phyloP scores from a whole-genome alignment of 495 filamentous ascomycete genomes.

The Tuber borchii region DNA sequence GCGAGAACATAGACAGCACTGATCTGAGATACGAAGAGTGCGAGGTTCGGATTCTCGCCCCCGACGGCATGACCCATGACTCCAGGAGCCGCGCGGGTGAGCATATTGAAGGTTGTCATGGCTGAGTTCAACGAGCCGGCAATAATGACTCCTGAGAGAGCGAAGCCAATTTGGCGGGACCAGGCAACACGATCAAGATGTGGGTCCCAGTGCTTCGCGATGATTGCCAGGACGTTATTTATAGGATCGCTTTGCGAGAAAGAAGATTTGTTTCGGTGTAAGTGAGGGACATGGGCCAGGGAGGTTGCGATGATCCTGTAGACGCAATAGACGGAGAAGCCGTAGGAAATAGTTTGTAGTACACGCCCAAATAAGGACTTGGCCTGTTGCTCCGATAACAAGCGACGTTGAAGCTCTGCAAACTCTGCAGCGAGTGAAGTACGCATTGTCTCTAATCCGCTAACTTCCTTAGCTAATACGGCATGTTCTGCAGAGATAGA shows the following conservation, averaged over 20 bases:
- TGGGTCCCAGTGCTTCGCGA: conserved; percentile 66
- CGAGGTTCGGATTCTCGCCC: conserved; percentile 59
- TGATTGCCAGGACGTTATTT: conserved; percentile 65
- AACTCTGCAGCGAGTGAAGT: conserved; percentile 58
- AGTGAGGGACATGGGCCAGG: conserved; percentile 52
- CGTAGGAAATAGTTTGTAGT: conserved; percentile 52
- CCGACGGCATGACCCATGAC: conserved; percentile 53
- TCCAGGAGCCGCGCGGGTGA: conserved; percentile 61
- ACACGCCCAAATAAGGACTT: conserved; percentile 57
- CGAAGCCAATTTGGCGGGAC: conserved; percentile 69
- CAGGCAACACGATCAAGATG: conserved; percentile 64
- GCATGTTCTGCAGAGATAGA: conserved; percentile 25
- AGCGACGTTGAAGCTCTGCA: conserved; percentile 49
- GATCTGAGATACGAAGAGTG: conserved; percentile 67
- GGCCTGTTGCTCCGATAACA: conserved; percentile 55
- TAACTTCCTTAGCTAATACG: conserved; percentile 63
- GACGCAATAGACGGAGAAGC: conserved; percentile 67
- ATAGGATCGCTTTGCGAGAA: conserved; percentile 69
- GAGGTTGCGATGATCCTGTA: conserved; percentile 66
- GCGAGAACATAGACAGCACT: conserved; percentile 73
- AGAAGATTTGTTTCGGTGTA: conserved; percentile 48
- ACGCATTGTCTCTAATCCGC: conserved; percentile 71
- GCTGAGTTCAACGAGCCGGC: conserved; percentile 67
- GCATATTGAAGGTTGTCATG: conserved; percentile 66
- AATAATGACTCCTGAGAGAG: conserved; percentile 70